phyloP scores from a whole-genome alignment of 495 filamentous ascomycete species.

The Viridothelium virens region DNA sequence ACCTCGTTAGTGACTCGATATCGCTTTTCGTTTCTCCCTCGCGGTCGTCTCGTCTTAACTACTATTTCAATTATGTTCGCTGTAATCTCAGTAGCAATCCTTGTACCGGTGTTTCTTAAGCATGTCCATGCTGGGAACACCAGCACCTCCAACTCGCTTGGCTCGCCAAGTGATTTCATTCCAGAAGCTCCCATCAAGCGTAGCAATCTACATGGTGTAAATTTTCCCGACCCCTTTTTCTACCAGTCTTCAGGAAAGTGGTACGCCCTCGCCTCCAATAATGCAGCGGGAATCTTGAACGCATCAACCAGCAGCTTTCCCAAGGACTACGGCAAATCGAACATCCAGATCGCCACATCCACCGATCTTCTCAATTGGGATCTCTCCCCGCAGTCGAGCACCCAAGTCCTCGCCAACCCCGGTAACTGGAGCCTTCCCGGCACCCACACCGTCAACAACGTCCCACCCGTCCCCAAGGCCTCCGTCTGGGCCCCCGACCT shows the following conservation, averaged over 20 bases:
- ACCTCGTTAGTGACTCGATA: neutral
- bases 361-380: conserved; percentile 23
- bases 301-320: conserved; percentile 10
- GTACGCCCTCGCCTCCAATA: conserved; percentile 29
- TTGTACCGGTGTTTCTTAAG: neutral
- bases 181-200: conserved; percentile 1
- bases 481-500: conserved; percentile 27
- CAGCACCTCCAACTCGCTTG: neutral
- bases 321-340: conserved; percentile 24
- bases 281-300: conserved; percentile 26
- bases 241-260: conserved; percentile 22
- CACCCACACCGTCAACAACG: conserved; percentile 5
- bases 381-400: conserved; percentile 13
- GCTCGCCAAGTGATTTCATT: neutral
- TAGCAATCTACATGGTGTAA: conserved; percentile 13
- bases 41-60: neutral
- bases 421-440: conserved; percentile 22
- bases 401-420: conserved; percentile 17
- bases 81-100: neutral
- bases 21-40: neutral
- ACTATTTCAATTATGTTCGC: neutral
- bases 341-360: conserved; percentile 28
- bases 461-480: conserved; percentile 16
- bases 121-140: neutral
- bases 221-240: conserved; percentile 30